Conservation (phyloP, 2,329 filamentous ascomycete genomes). For the Talaromyces sp. region DNA sequence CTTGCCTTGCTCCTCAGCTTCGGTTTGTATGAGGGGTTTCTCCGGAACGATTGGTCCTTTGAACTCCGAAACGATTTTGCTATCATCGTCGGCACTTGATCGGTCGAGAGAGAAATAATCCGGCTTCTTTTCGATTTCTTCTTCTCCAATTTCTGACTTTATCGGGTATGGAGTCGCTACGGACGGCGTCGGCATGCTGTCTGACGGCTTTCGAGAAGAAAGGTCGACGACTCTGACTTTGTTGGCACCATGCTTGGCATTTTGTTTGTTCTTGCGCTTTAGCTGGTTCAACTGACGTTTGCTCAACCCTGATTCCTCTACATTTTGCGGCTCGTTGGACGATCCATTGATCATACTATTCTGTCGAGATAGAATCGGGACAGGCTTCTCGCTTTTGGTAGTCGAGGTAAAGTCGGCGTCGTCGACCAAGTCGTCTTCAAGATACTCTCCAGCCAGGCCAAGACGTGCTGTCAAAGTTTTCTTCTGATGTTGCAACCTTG, state of each 20-base stretch:
- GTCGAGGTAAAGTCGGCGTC: conserved; percentile 55
- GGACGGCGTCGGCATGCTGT: conserved; percentile 61
- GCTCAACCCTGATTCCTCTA: conserved; percentile 72
- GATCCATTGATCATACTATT: conserved; percentile 47
- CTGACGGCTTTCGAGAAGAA: conserved; percentile 63
- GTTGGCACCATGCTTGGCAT: conserved; percentile 81
- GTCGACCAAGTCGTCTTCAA: conserved; percentile 77
- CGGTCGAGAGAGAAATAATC: conserved; percentile 93
- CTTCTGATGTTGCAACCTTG: conserved; percentile 80
- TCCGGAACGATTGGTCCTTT: conserved; percentile 78
- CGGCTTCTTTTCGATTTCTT: conserved; percentile 60
- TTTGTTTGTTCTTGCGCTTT: conserved; percentile 88
- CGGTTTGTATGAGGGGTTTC: conserved; percentile 78
- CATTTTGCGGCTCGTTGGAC: conserved; percentile 48
- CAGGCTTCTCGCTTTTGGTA: conserved; percentile 52
- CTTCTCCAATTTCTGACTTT: conserved; percentile 58
- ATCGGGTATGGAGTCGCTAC: conserved; percentile 51
- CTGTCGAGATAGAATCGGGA: conserved; percentile 39
- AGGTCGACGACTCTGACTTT: conserved; percentile 90
- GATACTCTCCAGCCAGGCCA: conserved; percentile 77
- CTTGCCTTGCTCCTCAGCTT: conserved; percentile 69
- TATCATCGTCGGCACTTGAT: conserved; percentile 76
- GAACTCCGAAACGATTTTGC: conserved; percentile 91
- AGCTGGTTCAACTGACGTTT: conserved; percentile 91
- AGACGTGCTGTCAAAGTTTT: conserved; percentile 79